Evolutionary conservation across 768 basidiomycete species (phyloP), one percentile per base, ranked within the genome.

Genomic region (Phanerodontia chrysosporium): DNA sequence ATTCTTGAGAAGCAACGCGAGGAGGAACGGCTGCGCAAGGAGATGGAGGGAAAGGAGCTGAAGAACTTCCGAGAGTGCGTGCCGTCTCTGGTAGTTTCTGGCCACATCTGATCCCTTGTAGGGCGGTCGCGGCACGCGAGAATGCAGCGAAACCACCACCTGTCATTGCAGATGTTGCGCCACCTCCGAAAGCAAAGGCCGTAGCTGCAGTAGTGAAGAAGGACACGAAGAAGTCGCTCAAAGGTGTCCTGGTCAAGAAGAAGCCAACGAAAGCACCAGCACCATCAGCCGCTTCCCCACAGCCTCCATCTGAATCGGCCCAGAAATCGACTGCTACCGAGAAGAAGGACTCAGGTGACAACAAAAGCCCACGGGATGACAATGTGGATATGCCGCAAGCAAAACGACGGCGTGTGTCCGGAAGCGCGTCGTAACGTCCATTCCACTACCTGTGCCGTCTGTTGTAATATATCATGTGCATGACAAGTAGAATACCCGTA

Each of bases 241-340:
- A 91, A 66, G 91, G 91, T 21, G 87, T 92, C 8, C 75, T 93
- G 16, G 83, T 90, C 51, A 93, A 91, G 76, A 92, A 86, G 72
- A 91, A 83, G 69, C 58, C 39, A 42, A 18, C 76, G 14, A 90
- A 87, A 67, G 45, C 76, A 1, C 21, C 57, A 2, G 39, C 57
- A 45, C 9, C 45, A 1, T 25, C 36, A 3, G 39, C 39, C 18
- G 9, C 39, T 42, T 10, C 18, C 32, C 7, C 18, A 18, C 39
- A 7, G 39, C 18, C 39, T 42, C 39, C 4, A 42, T 7, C 39
- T 4, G 39, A 42, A 10, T 10, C 9, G 39, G 39, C 4, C 16
- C 10, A 42, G 39, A 42, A 42, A 18, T 42, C 32, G 32, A 35
- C 39, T 12, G 39, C 39, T 18, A 18, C 39, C 6, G 18, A 18